These are phyloP conservation scores for Tricholoma saponaceum DNA, from an alignment of 768 basidiomycete species.

Conservation along the genomic window DNA sequence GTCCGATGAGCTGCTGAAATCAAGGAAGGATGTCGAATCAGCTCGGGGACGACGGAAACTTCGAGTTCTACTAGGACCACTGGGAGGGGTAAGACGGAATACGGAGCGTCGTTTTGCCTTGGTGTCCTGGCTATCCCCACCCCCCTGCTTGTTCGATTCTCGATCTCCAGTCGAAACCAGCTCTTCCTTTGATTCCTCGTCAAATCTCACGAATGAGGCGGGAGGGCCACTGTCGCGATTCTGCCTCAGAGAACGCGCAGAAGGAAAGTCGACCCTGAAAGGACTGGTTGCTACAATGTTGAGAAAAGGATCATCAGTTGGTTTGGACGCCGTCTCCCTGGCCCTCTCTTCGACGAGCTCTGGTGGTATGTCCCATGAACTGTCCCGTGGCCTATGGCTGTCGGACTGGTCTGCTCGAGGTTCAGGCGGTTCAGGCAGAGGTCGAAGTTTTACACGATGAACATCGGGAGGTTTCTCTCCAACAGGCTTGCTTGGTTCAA, in stretches of 20 bases:
- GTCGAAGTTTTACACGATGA: neutral
- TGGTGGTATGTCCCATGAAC: neutral
- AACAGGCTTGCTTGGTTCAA: neutral
- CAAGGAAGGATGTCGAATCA: conserved; percentile 31
- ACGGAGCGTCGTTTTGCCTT: conserved; percentile 7
- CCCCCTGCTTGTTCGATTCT: neutral
- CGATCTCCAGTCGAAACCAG: neutral
- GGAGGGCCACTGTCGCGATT: neutral
- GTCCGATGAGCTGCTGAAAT: conserved; percentile 31
- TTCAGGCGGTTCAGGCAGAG: neutral
- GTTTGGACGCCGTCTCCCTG: neutral
- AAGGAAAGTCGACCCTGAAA: conserved; percentile 8
- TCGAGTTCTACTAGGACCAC: conserved; percentile 9
- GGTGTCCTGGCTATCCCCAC: conserved; percentile 16
- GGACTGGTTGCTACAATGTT: conserved; percentile 9
- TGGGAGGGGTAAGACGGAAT: conserved; percentile 25
- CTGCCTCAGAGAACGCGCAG: neutral
- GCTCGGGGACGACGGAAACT: conserved; percentile 5
- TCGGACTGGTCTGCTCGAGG: neutral
- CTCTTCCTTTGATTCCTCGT: neutral
- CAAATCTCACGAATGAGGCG: conserved; percentile 1
- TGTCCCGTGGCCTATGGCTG: neutral
- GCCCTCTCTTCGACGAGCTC: neutral
- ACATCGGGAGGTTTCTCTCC: neutral
- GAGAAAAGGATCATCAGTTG: neutral